Percentiles rank a stretch among this genome's conserved stretches.
Evolutionary conservation across 306 rosid genomes (phyloP).

Genomic region (Echinosophora koreensis): DNA sequence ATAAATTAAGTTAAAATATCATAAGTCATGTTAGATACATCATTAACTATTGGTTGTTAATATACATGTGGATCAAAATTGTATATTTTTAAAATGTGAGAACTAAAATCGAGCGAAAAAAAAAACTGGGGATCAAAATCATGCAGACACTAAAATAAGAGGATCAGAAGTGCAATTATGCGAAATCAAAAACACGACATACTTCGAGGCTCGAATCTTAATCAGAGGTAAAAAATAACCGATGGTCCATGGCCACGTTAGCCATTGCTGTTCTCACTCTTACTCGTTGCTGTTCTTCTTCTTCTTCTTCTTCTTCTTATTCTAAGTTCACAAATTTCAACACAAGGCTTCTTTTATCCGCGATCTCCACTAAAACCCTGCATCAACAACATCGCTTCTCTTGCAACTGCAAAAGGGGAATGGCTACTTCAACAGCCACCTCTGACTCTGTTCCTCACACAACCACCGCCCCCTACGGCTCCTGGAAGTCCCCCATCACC

Average conservation of each 20-base stretch:
- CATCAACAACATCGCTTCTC: conserved; percentile 32
- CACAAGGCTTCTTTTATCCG: background rate
- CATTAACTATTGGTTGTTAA: no score
- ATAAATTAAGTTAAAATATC: no score
- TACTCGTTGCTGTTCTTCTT: conserved; percentile 20
- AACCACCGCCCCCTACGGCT: conserved; percentile 76
- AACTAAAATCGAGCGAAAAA: no score
- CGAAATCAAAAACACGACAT: no score
- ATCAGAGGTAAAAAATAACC: background rate
- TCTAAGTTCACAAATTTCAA: conserved; percentile 42
- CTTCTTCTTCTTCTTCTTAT: background rate
- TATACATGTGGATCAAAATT: no score
- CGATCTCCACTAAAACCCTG: conserved; percentile 14
- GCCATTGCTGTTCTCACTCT: conserved; percentile 11
- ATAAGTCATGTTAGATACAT: no score
- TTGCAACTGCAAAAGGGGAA: conserved; percentile 36
- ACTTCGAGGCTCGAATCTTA: no score
- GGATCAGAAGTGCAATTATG: no score
- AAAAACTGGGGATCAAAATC: no score
- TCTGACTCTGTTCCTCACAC: conserved; percentile 39
- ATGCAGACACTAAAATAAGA: no score
- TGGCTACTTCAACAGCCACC: conserved; percentile 58
- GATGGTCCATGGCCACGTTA: conserved; percentile 41
- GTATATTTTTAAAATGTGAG: no score
- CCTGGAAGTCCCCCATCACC: conserved; percentile 93